phyloP scores from a whole-genome alignment of 2,329 filamentous ascomycete genomes.

The Onygena corvina region DNA sequence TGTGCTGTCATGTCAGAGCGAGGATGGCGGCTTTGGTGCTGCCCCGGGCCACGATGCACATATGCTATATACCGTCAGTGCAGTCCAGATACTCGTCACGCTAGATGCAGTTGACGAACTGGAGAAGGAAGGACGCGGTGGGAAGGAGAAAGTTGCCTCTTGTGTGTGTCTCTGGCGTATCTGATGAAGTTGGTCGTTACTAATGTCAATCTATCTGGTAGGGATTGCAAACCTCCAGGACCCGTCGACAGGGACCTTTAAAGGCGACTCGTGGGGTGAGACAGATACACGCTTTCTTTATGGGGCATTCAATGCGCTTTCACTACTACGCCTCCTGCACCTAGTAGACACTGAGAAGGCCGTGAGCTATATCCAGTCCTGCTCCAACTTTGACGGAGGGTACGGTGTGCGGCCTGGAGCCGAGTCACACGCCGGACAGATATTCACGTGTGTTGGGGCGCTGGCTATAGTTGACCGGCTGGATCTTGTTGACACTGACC shows the following conservation, averaged over 20 bases:
- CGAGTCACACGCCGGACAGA: slow-evolving; percentile 89
- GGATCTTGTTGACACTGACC: slow-evolving; percentile 70
- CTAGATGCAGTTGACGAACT: slow-evolving; percentile 75
- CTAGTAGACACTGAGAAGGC: slow-evolving; percentile 70
- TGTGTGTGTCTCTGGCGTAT: slow-evolving; percentile 47
- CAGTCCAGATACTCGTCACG: slow-evolving; percentile 81
- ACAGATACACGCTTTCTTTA: slow-evolving; percentile 92
- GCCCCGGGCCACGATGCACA: slow-evolving; percentile 91
- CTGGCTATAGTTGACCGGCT: slow-evolving; percentile 71
- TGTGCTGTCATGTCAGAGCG: slow-evolving; percentile 86
- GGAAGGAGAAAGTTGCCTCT: slow-evolving; percentile 60
- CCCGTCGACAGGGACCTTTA: slow-evolving; percentile 68
- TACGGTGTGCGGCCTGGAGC: slow-evolving; percentile 83
- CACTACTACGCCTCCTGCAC: slow-evolving; percentile 61
- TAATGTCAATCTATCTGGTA: slow-evolving; percentile 24
- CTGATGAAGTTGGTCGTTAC: slow-evolving; percentile 4
- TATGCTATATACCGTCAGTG: slow-evolving; percentile 91
- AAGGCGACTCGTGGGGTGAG: slow-evolving; percentile 93
- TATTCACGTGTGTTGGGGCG: slow-evolving; percentile 85
- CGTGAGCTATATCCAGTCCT: slow-evolving; percentile 64
- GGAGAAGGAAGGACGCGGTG: slow-evolving; percentile 53
- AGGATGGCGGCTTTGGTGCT: slow-evolving; percentile 82
- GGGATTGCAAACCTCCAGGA: slow-evolving; percentile 78
- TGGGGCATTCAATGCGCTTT: slow-evolving; percentile 77
- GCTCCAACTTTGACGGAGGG: slow-evolving; percentile 87